Evolutionary conservation across 345 rosid species (phyloP), one percentile per base, ranked within the genome.

Genomic region (Moricandia arvensis): DNA sequence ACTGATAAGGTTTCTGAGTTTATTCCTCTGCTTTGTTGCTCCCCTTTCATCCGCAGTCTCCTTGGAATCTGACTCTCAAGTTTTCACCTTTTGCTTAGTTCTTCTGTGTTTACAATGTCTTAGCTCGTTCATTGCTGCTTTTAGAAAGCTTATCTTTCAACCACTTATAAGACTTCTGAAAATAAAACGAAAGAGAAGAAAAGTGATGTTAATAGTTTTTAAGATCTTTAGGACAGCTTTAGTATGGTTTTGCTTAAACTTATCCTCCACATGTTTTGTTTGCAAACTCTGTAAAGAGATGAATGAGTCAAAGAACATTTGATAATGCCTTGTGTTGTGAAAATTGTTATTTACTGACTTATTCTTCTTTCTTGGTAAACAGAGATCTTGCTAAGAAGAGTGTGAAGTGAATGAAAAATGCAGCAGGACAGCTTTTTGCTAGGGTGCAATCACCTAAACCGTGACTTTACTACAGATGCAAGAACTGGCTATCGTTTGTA

Each of bases 401-500:
- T 24, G 64, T 76, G 72, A 79, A 80, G 85, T 74, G 84, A 80
- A 35, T 68, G 69, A 61, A 62, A 68, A 38, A 82, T 73, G 86
- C 82, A 76, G 78, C 74, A 59, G 17, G 70, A 69, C 45, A 69
- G 76, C 69, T 75, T 71, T 26, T 47, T 77, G 31, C 61, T 64
- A 1, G 81, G 84, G 27, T 77, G 62, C 73, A 82, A 80, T 68
- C 72, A 69, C 80, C 29, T 51, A 21, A 76, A 55, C 66, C 30
- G 54, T 70, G 72, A 63, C 69, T 35, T 21, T 17, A 34, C 27
- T 3, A 63, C 59, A 5, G 30, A 63, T 71, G 55, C 75, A 16
- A 80, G 76, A 79, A 67, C 68, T 37, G 70, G 64, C 54, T 75
- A 73, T 67, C 62, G 72, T 55, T 16, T 43, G 30, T 79, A 63